Evolutionary conservation across 23 red algal genomes (phyloP), one percentile per base, ranked within the genome.

Genomic region (Pyropia haitanensis): DNA sequence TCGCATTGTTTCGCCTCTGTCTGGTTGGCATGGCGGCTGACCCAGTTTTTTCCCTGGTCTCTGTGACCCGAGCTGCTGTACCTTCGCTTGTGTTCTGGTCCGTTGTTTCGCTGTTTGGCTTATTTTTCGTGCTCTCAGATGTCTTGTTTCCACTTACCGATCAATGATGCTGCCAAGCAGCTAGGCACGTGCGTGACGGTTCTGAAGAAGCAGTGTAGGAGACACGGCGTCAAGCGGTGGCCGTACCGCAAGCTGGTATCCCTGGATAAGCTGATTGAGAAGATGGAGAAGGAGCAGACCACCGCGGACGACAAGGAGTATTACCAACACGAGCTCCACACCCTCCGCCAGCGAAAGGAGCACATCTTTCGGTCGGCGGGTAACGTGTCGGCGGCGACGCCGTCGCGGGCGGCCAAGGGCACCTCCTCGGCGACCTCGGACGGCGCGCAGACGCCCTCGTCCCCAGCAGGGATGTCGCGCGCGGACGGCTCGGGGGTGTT

Each of bases 101-200:
- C 31, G 1, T 18, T 17, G 28, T 2, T 4, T 19, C 18, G 3
- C n/a, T n/a, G n/a, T 18, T 64, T 46, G 5, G 39, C 13, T 46
- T 12, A 1, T 4, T 13, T 1, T 12, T 46, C 39, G 39, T 73
- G 20, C 33, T 24, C 53, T 10, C 53, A 73, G 69, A 61, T 51
- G 27, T 51, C 33, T 1, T 60, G 53, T 73, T 93, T 93, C 56
- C 79, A 84, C 44, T 63, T 93, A 17, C 88, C 88, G 14, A 93
- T 93, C 49, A 81, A 78, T 44, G 64, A 34, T 58, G 88, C 88
- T 67, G 79, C 88, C 18, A 74, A 76, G 33, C 62, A 76, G 63
- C 76, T 93, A 12, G 75, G 80, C 25, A 76, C 81, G 3, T 93
- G 88, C 72, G 88, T 93, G 48, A 93, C 88, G 31, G 88, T 81